phyloP scores from a whole-genome alignment of 306 rosid genomes.

The Vigna radiata region DNA sequence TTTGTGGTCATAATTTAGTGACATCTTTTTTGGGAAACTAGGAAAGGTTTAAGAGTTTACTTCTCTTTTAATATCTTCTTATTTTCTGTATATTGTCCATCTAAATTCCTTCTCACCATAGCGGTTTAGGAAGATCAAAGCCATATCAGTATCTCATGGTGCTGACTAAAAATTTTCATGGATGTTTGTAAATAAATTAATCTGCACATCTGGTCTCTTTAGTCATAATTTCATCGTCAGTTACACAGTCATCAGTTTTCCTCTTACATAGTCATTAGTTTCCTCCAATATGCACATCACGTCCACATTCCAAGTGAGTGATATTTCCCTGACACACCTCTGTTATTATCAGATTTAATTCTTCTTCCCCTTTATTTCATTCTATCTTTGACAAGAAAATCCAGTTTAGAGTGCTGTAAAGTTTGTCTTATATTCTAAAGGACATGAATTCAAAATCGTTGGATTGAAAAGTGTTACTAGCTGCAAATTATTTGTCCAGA shows the following conservation, averaged over 20 bases:
- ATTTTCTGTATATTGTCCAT: conserved; percentile 4
- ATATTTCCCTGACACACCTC: conserved; percentile 4
- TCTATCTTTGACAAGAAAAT: not conserved
- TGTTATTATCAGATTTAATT: conserved; percentile 3
- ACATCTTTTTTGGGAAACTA: conserved; percentile 19
- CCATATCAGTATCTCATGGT: conserved; percentile 22
- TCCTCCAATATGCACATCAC: conserved; percentile 17
- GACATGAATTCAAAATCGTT: conserved; percentile 13
- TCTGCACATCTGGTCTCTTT: conserved; percentile 1
- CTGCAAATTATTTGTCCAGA: conserved; percentile 20
- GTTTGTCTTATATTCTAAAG: conserved; percentile 23
- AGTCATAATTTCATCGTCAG: conserved; percentile 31
- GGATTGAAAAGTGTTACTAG: conserved; percentile 17
- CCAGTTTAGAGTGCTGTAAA: not conserved
- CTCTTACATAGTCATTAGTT: conserved; percentile 12
- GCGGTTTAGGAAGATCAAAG: not conserved
- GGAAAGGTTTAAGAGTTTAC: not conserved
- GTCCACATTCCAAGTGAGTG: conserved; percentile 9
- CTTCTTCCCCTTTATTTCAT: not conserved
- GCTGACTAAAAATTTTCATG: conserved; percentile 13
- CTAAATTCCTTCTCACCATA: conserved; percentile 16
- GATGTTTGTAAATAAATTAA: conserved; percentile 22
- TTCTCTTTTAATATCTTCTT: conserved; percentile 1
- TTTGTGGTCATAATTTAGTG: conserved; percentile 23
- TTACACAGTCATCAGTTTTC: conserved; percentile 21